Evolutionary conservation across 2,329 filamentous ascomycete species (phyloP), one percentile per base, ranked within the genome.

Genomic region (Xylariaceae sp.): DNA sequence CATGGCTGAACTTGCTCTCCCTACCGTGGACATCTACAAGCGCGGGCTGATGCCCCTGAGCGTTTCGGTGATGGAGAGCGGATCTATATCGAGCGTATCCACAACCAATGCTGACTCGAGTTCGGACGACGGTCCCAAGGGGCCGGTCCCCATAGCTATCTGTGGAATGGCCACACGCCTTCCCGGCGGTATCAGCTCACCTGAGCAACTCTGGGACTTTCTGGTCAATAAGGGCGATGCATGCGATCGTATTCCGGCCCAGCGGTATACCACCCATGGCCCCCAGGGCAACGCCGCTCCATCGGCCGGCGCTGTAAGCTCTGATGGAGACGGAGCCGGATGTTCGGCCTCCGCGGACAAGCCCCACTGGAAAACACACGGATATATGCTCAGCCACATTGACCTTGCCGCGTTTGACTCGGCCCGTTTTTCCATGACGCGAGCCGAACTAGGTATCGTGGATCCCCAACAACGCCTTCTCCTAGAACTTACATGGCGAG

Each of bases 381-480:
- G 61, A n/a, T 63, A 56, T 42, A 60, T 62, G 32, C 56, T 63
- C 12, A 52, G 62, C 20, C 55, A 44, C 19, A 51, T 59, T 12
- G 59, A 63, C 20, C 21, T 61, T 4, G 56, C 49, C 2, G 52
- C 49, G n/a, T 32, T 62, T 2, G 61, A 61, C 20, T 52, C 52
- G 10, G 54, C 52, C 5, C 48, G 56, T 12, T 60, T 60, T 32
- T 52, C 59, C 2, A 55, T 63, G 58, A 41, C 59, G 2, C 43
- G 49, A 20, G 47, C 44, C 4, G 72, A 76, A 50, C 62, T 70
- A 9, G 70, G 73, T 51, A 48, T 57, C 1, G 56, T 70, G 29
- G 75, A 77, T 48, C 74, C 74, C 1, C 72, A 74, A 21, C 74
- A 76, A 50, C 57, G 73, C 2, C 64, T 70, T 10, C 55, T 72